phyloP scores from a whole-genome alignment of 441 rosid species.

The Mallotus japonicus region DNA sequence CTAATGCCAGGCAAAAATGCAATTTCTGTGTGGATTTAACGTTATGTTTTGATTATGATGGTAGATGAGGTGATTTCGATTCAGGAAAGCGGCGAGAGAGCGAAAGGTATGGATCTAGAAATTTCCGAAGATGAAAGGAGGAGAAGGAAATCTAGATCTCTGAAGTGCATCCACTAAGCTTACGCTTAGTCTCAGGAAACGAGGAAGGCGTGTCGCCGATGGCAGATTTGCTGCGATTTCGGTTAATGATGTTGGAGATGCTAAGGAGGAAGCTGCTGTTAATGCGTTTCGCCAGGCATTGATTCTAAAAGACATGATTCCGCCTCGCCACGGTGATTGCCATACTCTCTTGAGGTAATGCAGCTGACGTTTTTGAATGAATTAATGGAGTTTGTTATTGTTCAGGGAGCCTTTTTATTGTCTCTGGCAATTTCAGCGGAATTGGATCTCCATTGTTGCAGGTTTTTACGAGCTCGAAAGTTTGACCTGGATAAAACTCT shows the following conservation, averaged over 20 bases:
- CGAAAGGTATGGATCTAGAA: slow-evolving; percentile 49
- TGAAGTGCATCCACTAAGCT: slow-evolving; percentile 69
- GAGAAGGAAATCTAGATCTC: slow-evolving; percentile 49
- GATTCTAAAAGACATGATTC: slow-evolving; percentile 67
- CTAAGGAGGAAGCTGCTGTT: slow-evolving; percentile 70
- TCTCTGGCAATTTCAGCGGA: not conserved
- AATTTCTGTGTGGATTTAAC: not conserved
- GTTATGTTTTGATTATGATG: not conserved
- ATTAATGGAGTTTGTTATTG: too few species aligned
- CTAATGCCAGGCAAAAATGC: not conserved
- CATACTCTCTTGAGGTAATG: slow-evolving; percentile 81
- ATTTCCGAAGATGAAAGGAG: slow-evolving; percentile 66
- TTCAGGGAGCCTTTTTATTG: too few species aligned
- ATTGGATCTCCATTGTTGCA: slow-evolving; percentile 30
- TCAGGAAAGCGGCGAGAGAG: slow-evolving; percentile 43
- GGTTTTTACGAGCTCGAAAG: slow-evolving; percentile 86
- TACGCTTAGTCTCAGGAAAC: slow-evolving; percentile 67
- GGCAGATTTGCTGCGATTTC: slow-evolving; percentile 52
- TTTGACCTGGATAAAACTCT: slow-evolving; percentile 74
- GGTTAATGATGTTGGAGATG: slow-evolving; percentile 76
- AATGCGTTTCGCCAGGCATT: slow-evolving; percentile 60
- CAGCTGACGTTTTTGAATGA: not conserved
- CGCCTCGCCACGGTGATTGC: slow-evolving; percentile 69
- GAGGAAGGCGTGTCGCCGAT: slow-evolving; percentile 63
- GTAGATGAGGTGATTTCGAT: slow-evolving; percentile 43